Base-by-base conservation (phyloP, 768 basidiomycete genomes). In the Naematelia encephala region DNA sequence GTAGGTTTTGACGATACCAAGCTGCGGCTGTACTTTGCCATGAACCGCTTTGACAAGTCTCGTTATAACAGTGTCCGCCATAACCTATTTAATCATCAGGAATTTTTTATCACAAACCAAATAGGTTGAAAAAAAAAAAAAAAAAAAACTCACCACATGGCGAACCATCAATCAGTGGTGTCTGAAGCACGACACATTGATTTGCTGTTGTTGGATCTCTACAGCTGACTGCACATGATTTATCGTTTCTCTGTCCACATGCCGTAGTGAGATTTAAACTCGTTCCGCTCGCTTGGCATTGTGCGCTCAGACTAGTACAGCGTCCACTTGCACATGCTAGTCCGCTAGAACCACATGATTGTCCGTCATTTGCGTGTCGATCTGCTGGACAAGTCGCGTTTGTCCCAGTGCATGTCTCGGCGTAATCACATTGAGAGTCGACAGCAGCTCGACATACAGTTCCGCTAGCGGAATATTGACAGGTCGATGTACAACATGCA, bases 111-210 rank as follows among this genome's bases (percentile, higher is more conserved):
- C n/a, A n/a, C n/a, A n/a, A n/a, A n/a, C n/a, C n/a, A n/a, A n/a
- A n/a, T n/a, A n/a, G n/a, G n/a, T n/a, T n/a, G n/a, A n/a, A n/a
- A n/a, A n/a, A n/a, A n/a, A n/a, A n/a, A n/a, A n/a, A n/a, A n/a
- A n/a, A n/a, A n/a, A n/a, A n/a, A n/a, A n/a, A 80, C 84, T 59
- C 68, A 85, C 89, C 89, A 75, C 90, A 93, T 13, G 88, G 85
- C 27, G 88, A 89, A 22, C 90, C 91, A 72, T 90, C 87, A 54
- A 89, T 80, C 50, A 91, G 84, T 45, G 83, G 75, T 2, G 88
- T 83, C 56, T 87, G 85, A 49, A 92, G 79, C 42, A 86, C 77
- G 21, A 90, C 77, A 74, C 91, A 93, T 64, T 82, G 82, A 60
- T 84, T 82, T 39, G 13, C 69, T 74, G 57, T 16, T 11, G 61